Conservation (phyloP, 1,284 basidiomycete species). For the Ustilago cynodontis region DNA sequence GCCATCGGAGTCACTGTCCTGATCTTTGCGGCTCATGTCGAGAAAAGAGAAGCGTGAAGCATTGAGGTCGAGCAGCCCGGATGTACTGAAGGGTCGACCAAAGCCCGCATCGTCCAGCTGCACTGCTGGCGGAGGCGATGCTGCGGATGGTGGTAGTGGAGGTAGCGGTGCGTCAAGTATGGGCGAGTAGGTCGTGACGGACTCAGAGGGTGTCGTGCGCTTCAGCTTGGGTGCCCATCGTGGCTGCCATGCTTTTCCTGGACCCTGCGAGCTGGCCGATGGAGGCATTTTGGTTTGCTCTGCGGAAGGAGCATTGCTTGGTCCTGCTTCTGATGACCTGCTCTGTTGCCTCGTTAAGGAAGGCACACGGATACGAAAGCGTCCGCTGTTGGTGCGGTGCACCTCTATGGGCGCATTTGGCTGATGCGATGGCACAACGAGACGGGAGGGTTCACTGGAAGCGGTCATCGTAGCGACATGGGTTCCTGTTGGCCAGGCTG, state of each 20-base stretch:
- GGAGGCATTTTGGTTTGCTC: neutral
- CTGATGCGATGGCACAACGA: neutral
- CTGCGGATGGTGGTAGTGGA: slow-evolving; percentile 3
- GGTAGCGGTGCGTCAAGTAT: slow-evolving; percentile 20
- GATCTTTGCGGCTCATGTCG: slow-evolving; percentile 34
- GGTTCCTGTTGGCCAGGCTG: neutral
- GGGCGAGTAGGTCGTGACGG: slow-evolving; percentile 31
- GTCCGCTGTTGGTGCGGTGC: slow-evolving; percentile 26
- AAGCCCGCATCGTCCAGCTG: slow-evolving; percentile 37
- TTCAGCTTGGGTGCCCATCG: slow-evolving; percentile 48
- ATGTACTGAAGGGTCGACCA: slow-evolving; percentile 38
- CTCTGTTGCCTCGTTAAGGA: slow-evolving; percentile 23
- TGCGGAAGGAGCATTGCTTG: neutral
- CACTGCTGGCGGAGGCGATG: slow-evolving; percentile 40
- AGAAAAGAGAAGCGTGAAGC: slow-evolving; percentile 41
- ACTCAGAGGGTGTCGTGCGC: slow-evolving; percentile 23
- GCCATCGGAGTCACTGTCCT: slow-evolving; percentile 27
- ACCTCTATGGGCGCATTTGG: neutral
- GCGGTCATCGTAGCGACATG: neutral
- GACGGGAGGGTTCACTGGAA: neutral
- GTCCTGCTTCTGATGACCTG: slow-evolving; percentile 5
- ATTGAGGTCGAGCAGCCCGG: slow-evolving; percentile 34
- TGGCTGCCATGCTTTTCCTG: slow-evolving; percentile 30
- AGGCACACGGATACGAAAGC: slow-evolving; percentile 30
- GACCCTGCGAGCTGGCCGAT: slow-evolving; percentile 3